Conservation (phyloP, 495 filamentous ascomycete genomes). For the Lasiosphaeris hirsuta region DNA sequence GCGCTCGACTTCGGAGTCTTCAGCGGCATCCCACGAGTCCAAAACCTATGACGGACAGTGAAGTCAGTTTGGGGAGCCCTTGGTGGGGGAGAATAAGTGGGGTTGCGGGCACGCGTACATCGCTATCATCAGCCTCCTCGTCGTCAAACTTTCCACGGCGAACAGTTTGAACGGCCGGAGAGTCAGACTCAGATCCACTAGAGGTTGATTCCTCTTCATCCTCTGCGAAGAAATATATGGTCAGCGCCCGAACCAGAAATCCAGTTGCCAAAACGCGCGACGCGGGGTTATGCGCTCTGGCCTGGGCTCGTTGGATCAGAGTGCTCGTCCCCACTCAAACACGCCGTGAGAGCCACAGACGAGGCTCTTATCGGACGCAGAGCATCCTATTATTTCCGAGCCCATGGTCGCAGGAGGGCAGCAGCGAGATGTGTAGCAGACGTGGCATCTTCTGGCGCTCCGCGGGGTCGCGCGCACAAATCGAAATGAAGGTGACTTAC, state of each 20-base stretch:
- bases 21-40: slow-evolving; percentile 95
- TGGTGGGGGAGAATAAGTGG: neutral
- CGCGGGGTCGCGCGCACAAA: slow-evolving; percentile 21
- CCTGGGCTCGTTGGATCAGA: no score
- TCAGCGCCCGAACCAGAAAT: slow-evolving; percentile 26
- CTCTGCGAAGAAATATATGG: slow-evolving; percentile 28
- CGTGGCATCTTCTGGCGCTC: slow-evolving; percentile 6
- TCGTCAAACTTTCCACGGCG: slow-evolving; percentile 77
- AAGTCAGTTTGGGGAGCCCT: slow-evolving; percentile 14
- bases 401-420: neutral
- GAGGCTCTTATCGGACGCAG: no score
- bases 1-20: slow-evolving; percentile 94
- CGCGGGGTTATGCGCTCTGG: no score
- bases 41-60: slow-evolving; percentile 59
- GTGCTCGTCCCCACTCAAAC: neutral
- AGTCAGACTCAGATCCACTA: slow-evolving; percentile 54
- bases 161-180: slow-evolving; percentile 53
- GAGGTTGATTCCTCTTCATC: slow-evolving; percentile 71
- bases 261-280: no score
- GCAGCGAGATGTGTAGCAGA: slow-evolving; percentile 4
- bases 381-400: neutral
- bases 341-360: neutral
- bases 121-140: slow-evolving; percentile 80
- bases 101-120: slow-evolving; percentile 53
- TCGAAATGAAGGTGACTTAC: slow-evolving; percentile 27